Evolutionary conservation across 345 rosid species (phyloP).

Genomic region (Brassica napus): DNA sequence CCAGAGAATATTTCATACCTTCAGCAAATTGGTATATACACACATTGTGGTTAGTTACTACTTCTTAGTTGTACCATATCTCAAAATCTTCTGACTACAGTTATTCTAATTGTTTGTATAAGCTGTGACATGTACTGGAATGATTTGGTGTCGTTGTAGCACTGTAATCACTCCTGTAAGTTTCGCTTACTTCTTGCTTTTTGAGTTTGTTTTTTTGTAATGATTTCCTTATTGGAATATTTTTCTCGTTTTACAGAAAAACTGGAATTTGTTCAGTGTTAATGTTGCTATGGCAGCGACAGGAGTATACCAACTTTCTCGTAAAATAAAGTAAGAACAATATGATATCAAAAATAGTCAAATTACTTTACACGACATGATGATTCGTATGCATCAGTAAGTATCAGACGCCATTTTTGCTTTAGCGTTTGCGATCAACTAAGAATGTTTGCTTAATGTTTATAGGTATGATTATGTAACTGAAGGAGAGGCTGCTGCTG

Average conservation of each 20-base stretch:
- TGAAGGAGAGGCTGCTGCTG: constrained; percentile 47
- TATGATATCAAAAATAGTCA: neutral
- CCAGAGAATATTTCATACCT: constrained; percentile 52
- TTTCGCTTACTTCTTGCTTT: constrained; percentile 9
- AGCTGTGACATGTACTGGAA: constrained; percentile 76
- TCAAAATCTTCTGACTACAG: neutral
- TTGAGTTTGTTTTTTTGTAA: neutral
- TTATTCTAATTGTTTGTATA: neutral
- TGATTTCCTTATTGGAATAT: neutral
- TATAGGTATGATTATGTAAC: constrained; percentile 67
- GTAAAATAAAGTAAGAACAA: constrained; percentile 67
- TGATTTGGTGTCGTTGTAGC: constrained; percentile 79
- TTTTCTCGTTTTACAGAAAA: constrained; percentile 52
- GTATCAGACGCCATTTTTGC: neutral
- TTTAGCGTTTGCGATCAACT: neutral
- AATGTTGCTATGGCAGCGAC: constrained; percentile 85
- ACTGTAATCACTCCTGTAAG: constrained; percentile 80
- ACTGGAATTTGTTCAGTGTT: constrained; percentile 89
- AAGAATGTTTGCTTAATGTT: neutral
- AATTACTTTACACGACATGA: neutral
- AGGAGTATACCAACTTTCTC: constrained; percentile 76
- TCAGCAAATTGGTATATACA: constrained; percentile 43
- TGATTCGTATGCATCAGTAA: neutral
- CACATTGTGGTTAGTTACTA: neutral
- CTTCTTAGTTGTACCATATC: neutral